Evolutionary conservation across 2,329 filamentous ascomycete species (phyloP), one percentile per base, ranked within the genome.

Genomic region (Periconia sp.): DNA sequence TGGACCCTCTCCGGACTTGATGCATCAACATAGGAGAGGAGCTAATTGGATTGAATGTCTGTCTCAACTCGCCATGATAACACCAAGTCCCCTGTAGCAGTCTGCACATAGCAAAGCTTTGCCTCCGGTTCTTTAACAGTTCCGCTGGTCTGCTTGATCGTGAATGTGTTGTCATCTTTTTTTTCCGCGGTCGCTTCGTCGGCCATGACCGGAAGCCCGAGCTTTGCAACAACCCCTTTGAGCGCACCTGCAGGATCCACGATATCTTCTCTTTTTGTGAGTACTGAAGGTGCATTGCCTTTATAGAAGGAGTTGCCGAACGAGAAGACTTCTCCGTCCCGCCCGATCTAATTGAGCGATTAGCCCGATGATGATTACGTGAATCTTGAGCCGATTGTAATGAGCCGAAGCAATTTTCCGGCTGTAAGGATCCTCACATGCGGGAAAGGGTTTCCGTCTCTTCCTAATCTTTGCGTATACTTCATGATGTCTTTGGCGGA

Each of bases 41-140:
- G 73, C 80, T 80, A 84, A 66, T 83, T 80, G 46, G 77, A 73
- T 7, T 71, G 46, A 28, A 82, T 63, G 43, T 84, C 79, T 2
- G 80, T 84, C 72, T 84, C 80, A 9, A 84, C 70, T 56, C 80
- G 71, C 81, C 81, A 84, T 0, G 78, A 70, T 15, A 83, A 68
- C 5, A 71, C 72, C 4, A 84, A 68, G 2, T 56, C 66, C 33
- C 73, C 73, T 28, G 80, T 73, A 0, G 68, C 58, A 45, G 75
- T 78, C 53, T 75, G 69, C 29, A 82, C 71, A 63, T 84, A 84
- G 25, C 80, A 75, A 3, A 84, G 71, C 48, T 75, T 75, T 3
- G 79, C 80, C 54, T 80, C 74, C 1, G 81, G 81, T 44, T 82
- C 78, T 23, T 72, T 72, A 16, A 73, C 64, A 0, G 76, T 74